These are phyloP conservation scores for Penicillium coffeae DNA, from an alignment of 495 filamentous ascomycete genomes.

Conservation along the genomic window DNA sequence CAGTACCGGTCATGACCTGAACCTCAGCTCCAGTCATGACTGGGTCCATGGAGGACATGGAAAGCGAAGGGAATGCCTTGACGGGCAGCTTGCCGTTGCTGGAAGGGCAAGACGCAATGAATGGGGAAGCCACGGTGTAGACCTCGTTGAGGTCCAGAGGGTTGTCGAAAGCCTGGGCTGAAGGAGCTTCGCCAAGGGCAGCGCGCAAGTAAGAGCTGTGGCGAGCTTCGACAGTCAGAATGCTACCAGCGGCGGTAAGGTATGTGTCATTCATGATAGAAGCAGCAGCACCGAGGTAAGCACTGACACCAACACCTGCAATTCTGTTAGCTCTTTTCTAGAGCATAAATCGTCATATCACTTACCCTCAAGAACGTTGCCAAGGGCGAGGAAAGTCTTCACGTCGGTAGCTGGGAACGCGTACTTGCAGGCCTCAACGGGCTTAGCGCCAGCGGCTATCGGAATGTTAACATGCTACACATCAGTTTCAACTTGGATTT, in stretches of 20 bases:
- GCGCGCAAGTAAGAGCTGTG: conserved; percentile 58
- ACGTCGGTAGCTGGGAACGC: conserved; percentile 49
- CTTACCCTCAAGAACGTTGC: conserved; percentile 48
- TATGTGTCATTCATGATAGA: conserved; percentile 49
- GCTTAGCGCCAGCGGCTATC: conserved; percentile 37
- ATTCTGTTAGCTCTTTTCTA: neutral
- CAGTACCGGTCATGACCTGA: conserved; percentile 9
- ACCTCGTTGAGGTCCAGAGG: conserved; percentile 56
- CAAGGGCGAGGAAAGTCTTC: conserved; percentile 47
- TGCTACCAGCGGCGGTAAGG: conserved; percentile 58
- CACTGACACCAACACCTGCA: conserved; percentile 49
- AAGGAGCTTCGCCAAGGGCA: conserved; percentile 44
- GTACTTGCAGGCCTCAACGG: conserved; percentile 55
- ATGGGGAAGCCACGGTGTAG: conserved; percentile 57
- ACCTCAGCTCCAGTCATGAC: conserved; percentile 17
- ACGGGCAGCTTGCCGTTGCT: conserved; percentile 53
- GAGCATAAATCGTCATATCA: neutral
- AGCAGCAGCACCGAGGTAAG: conserved; percentile 60
- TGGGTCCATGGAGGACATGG: conserved; percentile 9
- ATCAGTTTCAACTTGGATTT: neutral
- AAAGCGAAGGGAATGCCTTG: conserved; percentile 51
- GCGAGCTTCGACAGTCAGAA: conserved; percentile 59
- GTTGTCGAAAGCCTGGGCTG: conserved; percentile 54
- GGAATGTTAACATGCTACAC: conserved; percentile 1
- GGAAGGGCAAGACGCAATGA: conserved; percentile 55